Conservation (phyloP, 1,139 yeast genomes). For the Saccharomyces hybrid region DNA sequence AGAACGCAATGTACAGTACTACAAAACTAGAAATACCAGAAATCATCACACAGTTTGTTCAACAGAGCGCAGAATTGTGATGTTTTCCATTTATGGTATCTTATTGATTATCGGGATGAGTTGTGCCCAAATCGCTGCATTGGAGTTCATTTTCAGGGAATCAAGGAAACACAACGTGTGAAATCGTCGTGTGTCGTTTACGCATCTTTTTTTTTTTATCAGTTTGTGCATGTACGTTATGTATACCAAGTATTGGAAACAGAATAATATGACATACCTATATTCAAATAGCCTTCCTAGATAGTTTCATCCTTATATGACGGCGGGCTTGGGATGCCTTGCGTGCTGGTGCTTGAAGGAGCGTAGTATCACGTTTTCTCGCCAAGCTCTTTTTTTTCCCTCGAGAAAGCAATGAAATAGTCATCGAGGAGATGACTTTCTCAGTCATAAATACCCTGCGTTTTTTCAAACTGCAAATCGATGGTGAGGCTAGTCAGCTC, state of each 20-base stretch:
- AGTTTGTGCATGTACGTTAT: not conserved
- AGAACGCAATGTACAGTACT: conserved; percentile 63
- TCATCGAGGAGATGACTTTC: not conserved
- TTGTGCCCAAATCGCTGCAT: conserved; percentile 69
- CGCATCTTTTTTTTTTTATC: not conserved
- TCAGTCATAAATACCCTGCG: not conserved
- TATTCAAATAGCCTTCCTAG: not conserved
- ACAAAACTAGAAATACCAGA: conserved; percentile 86
- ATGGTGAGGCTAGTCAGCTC: not conserved
- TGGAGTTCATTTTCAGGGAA: conserved; percentile 80
- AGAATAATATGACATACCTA: conserved; percentile 8
- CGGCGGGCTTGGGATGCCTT: not conserved
- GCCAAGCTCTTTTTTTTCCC: not conserved
- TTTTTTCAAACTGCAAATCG: not conserved
- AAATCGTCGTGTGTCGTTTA: conserved; percentile 8
- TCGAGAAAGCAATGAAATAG: not conserved
- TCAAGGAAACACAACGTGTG: conserved; percentile 73
- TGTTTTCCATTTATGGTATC: conserved; percentile 78
- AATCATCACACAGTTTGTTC: conserved; percentile 87
- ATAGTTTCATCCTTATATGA: not conserved
- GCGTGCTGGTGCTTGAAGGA: not conserved
- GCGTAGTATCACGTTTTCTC: not conserved
- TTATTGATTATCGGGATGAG: conserved; percentile 82
- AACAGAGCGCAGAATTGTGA: conserved; percentile 78
- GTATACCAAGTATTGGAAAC: not conserved